Evolutionary conservation across 202 grass and related monocot species (phyloP).

Genomic region (Alloteropsis angusta): DNA sequence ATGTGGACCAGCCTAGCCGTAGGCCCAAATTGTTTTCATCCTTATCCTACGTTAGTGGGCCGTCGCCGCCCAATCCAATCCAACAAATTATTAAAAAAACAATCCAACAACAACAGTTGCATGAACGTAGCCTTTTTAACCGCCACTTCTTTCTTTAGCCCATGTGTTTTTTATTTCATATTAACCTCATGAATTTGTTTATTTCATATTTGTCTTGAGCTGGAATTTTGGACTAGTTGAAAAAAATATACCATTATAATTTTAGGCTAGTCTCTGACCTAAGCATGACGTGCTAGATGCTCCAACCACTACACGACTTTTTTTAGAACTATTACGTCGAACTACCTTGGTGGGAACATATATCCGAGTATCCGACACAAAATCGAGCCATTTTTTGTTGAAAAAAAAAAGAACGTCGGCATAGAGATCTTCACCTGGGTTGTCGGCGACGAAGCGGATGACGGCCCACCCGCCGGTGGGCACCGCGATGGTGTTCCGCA

Average conservation of each 20-base stretch:
- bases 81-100: no score
- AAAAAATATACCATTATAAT: no score
- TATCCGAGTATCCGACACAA: neutral
- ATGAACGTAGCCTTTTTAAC: neutral
- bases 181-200: neutral
- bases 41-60: slow-evolving; percentile 2
- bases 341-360: no score
- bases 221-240: no score
- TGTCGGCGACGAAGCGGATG: slow-evolving; percentile 50
- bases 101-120: neutral
- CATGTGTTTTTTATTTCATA: neutral
- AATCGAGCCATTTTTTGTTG: neutral
- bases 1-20: neutral
- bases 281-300: neutral
- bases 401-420: neutral
- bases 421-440: slow-evolving; percentile 25
- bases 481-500: slow-evolving; percentile 46
- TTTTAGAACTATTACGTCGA: neutral
- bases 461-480: slow-evolving; percentile 48
- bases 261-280: neutral
- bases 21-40: neutral
- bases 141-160: neutral
- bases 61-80: neutral
- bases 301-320: neutral
- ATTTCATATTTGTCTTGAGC: neutral